Evolutionary conservation across 1,139 yeast genomes (phyloP).

Genomic region (Suhomyces choctaworum): DNA sequence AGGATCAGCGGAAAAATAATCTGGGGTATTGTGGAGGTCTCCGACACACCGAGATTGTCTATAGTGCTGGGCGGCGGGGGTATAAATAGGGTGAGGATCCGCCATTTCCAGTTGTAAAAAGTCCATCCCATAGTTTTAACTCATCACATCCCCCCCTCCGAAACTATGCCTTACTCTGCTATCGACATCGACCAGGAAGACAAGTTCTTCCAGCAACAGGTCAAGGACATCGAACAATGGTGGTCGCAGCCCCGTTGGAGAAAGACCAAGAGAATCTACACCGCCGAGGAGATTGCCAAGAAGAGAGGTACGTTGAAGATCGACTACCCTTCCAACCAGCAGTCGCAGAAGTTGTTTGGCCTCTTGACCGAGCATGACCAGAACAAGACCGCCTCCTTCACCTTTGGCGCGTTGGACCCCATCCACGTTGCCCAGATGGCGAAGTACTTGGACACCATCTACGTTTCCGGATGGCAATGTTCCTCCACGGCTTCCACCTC

Average conservation of each 20-base stretch:
- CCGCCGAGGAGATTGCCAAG: slow-evolving; percentile 84
- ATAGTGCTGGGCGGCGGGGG: slow-evolving; percentile 1
- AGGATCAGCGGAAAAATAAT: slow-evolving; percentile 13
- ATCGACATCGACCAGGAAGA: slow-evolving; percentile 65
- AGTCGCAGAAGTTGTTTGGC: slow-evolving; percentile 78
- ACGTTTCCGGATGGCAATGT: slow-evolving; percentile 98
- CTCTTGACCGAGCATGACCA: slow-evolving; percentile 71
- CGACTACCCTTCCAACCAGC: slow-evolving; percentile 72
- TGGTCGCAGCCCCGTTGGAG: slow-evolving; percentile 93
- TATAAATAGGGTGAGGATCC: slow-evolving; percentile 9
- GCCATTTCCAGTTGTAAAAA: no score
- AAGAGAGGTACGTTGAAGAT: slow-evolving; percentile 78
- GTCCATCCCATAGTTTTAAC: no score
- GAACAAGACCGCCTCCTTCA: slow-evolving; percentile 76
- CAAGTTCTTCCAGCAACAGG: slow-evolving; percentile 63
- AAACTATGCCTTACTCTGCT: slow-evolving; percentile 49
- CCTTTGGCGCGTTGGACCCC: slow-evolving; percentile 96
- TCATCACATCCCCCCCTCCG: no score
- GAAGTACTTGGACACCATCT: slow-evolving; percentile 85
- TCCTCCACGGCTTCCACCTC: slow-evolving; percentile 97
- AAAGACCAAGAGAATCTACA: slow-evolving; percentile 82
- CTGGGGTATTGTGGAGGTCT: slow-evolving; percentile 13
- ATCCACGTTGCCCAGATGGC: slow-evolving; percentile 97
- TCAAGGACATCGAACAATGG: slow-evolving; percentile 77
- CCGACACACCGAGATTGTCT: background rate